phyloP scores from a whole-genome alignment of 805 yeast species.

The Grigorovia transvaalensis region DNA sequence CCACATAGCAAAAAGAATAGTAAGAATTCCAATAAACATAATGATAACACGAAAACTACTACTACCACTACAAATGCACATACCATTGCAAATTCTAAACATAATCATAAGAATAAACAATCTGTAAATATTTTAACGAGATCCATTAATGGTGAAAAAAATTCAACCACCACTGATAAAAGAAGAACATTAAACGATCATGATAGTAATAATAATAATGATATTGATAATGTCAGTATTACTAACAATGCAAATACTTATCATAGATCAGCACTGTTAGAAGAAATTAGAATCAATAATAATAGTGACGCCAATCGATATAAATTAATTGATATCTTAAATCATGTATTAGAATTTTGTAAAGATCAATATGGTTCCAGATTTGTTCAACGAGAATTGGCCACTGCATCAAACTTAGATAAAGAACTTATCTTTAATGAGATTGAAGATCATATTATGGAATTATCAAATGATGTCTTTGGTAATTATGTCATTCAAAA shows the following conservation, averaged over 20 bases:
- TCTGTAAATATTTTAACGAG: neutral
- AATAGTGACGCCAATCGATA: conserved; percentile 38
- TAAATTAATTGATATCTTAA: conserved; percentile 61
- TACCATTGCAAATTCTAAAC: neutral
- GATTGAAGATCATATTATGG: conserved; percentile 61
- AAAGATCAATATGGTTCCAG: conserved; percentile 97
- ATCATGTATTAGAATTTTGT: conserved; percentile 83
- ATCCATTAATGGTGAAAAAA: neutral
- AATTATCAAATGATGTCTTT: conserved; percentile 89
- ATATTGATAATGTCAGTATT: conserved; percentile 3
- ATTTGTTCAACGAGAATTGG: conserved; percentile 84
- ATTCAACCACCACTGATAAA: neutral
- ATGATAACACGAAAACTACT: neutral
- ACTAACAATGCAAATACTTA: conserved; percentile 23
- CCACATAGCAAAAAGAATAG: neutral
- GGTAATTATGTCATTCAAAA: conserved; percentile 97
- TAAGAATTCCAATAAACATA: neutral
- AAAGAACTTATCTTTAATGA: conserved; percentile 78
- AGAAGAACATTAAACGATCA: neutral
- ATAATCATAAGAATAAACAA: neutral
- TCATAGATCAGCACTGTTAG: conserved; percentile 68
- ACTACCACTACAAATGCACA: neutral
- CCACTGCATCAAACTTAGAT: conserved; percentile 51
- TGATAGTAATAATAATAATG: conserved; percentile 2
- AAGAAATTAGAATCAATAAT: conserved; percentile 55